These are phyloP conservation scores for Neurospora sublineolata DNA, from an alignment of 495 filamentous ascomycete species.

Conservation along the genomic window DNA sequence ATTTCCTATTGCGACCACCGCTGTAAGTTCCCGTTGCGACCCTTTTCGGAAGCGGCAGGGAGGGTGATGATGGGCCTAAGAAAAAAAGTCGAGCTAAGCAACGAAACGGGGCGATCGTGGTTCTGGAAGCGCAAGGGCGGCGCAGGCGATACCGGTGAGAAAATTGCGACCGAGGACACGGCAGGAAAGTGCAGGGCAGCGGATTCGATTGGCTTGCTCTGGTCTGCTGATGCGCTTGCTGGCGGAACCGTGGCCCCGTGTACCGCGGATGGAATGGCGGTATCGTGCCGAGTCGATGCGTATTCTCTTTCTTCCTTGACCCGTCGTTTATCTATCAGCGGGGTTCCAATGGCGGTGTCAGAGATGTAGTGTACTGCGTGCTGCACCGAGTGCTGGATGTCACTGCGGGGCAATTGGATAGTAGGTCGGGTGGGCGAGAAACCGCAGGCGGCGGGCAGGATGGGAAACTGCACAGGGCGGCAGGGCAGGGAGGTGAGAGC, in stretches of 20 bases:
- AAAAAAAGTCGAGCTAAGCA: background rate
- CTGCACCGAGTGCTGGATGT: background rate
- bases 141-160: background rate
- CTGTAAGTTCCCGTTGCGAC: background rate
- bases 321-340: constrained; percentile 26
- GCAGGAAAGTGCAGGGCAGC: background rate
- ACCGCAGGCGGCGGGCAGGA: constrained; percentile 5
- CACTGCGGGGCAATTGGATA: constrained; percentile 15
- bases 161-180: background rate
- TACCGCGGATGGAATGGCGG: constrained; percentile 8
- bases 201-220: background rate
- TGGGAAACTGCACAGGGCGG: background rate
- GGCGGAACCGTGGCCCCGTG: constrained; percentile 15
- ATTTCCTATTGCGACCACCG: background rate
- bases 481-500: background rate
- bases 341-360: constrained; percentile 12
- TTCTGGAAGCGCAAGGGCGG: background rate
- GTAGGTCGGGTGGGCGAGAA: constrained; percentile 11
- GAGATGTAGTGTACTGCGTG: background rate
- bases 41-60: background rate
- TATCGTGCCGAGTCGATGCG: constrained; percentile 10
- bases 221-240: constrained; percentile 1
- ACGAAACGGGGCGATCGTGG: background rate
- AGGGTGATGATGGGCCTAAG: background rate
- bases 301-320: constrained; percentile 9